Conservation (phyloP, 2,329 filamentous ascomycete genomes). For the Fusarium aywerte region DNA sequence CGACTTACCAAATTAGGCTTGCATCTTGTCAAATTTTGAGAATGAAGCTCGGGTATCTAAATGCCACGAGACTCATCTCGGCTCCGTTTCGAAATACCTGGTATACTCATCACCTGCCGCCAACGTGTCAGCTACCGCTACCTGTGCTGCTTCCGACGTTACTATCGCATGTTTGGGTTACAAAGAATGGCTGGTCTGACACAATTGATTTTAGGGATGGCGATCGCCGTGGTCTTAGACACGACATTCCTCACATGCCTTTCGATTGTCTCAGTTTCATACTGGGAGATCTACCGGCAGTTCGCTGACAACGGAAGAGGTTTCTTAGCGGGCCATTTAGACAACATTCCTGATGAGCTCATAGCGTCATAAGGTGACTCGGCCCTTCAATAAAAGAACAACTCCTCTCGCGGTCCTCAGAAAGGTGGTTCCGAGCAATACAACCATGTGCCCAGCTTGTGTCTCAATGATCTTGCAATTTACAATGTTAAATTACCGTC, state of each 20-base stretch:
- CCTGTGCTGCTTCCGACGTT: not conserved
- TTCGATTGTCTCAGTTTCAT: slow-evolving; percentile 14
- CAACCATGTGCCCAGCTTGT: not conserved
- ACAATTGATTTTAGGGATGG: not conserved
- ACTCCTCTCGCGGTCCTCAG: too few species aligned
- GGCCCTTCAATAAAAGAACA: not conserved
- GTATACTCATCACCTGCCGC: not conserved
- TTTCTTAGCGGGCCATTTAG: not conserved
- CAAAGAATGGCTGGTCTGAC: slow-evolving; percentile 13
- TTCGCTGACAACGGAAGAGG: slow-evolving; percentile 1
- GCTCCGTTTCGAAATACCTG: slow-evolving; percentile 28
- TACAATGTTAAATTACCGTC: slow-evolving; percentile 1
- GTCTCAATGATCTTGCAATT: not conserved
- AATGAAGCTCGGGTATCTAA: not conserved
- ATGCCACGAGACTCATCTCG: slow-evolving; percentile 29
- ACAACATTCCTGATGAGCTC: slow-evolving; percentile 1
- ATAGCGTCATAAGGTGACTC: not conserved
- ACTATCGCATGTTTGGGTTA: not conserved
- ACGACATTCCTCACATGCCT: slow-evolving; percentile 10
- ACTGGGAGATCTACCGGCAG: not conserved
- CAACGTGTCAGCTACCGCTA: not conserved
- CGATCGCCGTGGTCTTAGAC: slow-evolving; percentile 10
- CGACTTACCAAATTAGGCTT: not conserved
- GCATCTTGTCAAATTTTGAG: not conserved
- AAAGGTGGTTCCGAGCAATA: not conserved